phyloP scores from a whole-genome alignment of 2,329 filamentous ascomycete species.

The Furcasterigmium sp. region DNA sequence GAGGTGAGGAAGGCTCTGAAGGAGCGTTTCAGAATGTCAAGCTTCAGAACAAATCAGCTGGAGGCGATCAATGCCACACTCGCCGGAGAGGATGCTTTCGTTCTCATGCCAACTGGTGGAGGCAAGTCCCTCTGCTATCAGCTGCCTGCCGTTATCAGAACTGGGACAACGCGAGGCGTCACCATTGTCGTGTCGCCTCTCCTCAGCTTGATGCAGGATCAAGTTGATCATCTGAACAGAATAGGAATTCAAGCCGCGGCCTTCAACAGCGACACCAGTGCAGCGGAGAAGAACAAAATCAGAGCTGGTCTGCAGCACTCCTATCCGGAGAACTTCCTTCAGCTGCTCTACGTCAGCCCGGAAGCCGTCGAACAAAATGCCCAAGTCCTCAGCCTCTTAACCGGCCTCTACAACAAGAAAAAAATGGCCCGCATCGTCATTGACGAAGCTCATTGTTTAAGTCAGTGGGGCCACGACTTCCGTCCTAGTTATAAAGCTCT shows the following conservation, averaged over 20 bases:
- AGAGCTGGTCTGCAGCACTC: slow-evolving; percentile 56
- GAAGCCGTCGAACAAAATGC: slow-evolving; percentile 90
- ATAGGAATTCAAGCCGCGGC: slow-evolving; percentile 74
- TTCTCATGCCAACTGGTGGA: slow-evolving; percentile 96
- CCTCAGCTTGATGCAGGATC: slow-evolving; percentile 94
- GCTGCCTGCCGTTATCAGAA: slow-evolving; percentile 76
- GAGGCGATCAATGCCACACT: slow-evolving; percentile 95
- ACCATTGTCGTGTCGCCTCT: slow-evolving; percentile 94
- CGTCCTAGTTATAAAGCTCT: slow-evolving; percentile 90
- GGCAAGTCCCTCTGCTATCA: slow-evolving; percentile 98
- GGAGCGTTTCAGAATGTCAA: slow-evolving; percentile 76
- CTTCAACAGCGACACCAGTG: slow-evolving; percentile 71
- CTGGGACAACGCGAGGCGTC: slow-evolving; percentile 76
- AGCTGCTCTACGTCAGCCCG: slow-evolving; percentile 91
- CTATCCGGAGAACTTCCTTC: slow-evolving; percentile 69
- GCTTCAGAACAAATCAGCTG: slow-evolving; percentile 86
- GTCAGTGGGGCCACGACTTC: slow-evolving; percentile 98
- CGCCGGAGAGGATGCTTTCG: slow-evolving; percentile 81
- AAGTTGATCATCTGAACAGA: slow-evolving; percentile 75
- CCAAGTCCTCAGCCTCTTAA: slow-evolving; percentile 60
- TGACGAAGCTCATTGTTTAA: slow-evolving; percentile 98
- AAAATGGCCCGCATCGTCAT: slow-evolving; percentile 90
- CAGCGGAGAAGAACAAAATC: slow-evolving; percentile 59
- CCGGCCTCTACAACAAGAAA: slow-evolving; percentile 60
- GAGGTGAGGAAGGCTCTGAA: slow-evolving; percentile 80